Percentiles rank a stretch among this genome's conserved stretches.
These are phyloP conservation scores for Hypoxylon intermedium DNA, from an alignment of 495 filamentous ascomycete species.

Conservation along the genomic window DNA sequence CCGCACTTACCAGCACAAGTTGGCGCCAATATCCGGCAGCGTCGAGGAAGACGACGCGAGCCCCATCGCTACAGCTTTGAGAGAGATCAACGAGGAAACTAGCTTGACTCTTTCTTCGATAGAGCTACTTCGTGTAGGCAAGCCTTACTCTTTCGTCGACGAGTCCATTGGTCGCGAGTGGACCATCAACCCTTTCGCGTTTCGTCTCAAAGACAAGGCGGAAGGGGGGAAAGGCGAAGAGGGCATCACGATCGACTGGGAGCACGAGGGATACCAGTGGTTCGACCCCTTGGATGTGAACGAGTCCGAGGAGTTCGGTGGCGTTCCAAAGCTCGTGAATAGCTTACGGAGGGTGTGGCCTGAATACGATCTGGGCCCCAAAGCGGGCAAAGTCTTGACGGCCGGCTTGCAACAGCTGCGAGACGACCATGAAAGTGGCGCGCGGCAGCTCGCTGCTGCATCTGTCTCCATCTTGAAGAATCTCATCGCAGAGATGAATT, in stretches of 20 bases:
- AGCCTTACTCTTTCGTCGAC: constrained; percentile 65
- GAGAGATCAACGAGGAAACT: constrained; percentile 70
- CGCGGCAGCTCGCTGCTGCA: constrained; percentile 60
- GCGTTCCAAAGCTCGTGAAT: constrained; percentile 63
- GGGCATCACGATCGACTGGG: constrained; percentile 66
- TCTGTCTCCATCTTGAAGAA: constrained; percentile 58
- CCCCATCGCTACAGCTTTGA: constrained; percentile 63
- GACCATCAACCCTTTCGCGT: constrained; percentile 70
- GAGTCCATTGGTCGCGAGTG: constrained; percentile 60
- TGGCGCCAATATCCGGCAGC: constrained; percentile 67
- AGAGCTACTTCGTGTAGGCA: constrained; percentile 62
- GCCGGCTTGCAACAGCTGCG: constrained; percentile 55
- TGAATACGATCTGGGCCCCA: constrained; percentile 52
- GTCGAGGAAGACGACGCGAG: constrained; percentile 59
- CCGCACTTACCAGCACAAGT: constrained; percentile 62
- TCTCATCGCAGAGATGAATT: constrained; percentile 42
- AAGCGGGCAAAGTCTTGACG: constrained; percentile 52
- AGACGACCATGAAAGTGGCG: constrained; percentile 63
- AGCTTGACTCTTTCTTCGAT: constrained; percentile 55
- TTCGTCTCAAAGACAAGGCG: constrained; percentile 52
- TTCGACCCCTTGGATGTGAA: constrained; percentile 56
- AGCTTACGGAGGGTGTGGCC: constrained; percentile 66
- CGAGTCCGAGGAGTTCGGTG: constrained; percentile 50
- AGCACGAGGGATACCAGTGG: constrained; percentile 66
- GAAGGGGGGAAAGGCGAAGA: constrained; percentile 48